A percentile compares a stretch with the other conserved stretches of the same genome.
phyloP scores from a whole-genome alignment of 495 filamentous ascomycete species.

The Hypoxylon lienhwacheense region DNA sequence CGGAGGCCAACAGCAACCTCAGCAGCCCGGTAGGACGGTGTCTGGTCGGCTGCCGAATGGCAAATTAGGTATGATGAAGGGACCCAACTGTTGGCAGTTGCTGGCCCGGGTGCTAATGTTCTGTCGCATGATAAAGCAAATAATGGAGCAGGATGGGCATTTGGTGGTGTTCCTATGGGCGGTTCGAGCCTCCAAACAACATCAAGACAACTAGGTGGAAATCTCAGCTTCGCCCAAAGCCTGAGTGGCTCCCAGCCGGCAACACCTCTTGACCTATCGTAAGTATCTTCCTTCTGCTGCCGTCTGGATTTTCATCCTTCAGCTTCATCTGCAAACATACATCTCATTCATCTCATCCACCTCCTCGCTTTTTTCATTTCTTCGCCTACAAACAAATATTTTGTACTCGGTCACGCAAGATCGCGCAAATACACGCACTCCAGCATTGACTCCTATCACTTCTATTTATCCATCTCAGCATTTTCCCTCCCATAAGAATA shows the following conservation, averaged over 20 bases:
- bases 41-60: constrained; percentile 74
- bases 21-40: constrained; percentile 62
- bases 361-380: no score
- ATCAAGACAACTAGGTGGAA: constrained; percentile 60
- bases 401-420: no score
- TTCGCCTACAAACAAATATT: no score
- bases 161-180: constrained; percentile 70
- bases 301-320: background rate
- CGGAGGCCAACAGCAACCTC: constrained; percentile 64
- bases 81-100: constrained; percentile 9
- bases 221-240: constrained; percentile 80
- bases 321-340: no score
- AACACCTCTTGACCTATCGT: constrained; percentile 78
- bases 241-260: constrained; percentile 74
- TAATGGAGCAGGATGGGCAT: constrained; percentile 73
- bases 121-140: constrained; percentile 49
- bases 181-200: constrained; percentile 55
- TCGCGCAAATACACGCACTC: no score
- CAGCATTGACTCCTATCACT: no score
- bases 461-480: no score
- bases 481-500: no score
- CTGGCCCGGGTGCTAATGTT: constrained; percentile 39
- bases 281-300: constrained; percentile 51
- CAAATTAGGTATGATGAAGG: constrained; percentile 62
- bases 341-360: no score